phyloP scores from a whole-genome alignment of 2,329 filamentous ascomycete species.

The Claviceps quebecensis region DNA sequence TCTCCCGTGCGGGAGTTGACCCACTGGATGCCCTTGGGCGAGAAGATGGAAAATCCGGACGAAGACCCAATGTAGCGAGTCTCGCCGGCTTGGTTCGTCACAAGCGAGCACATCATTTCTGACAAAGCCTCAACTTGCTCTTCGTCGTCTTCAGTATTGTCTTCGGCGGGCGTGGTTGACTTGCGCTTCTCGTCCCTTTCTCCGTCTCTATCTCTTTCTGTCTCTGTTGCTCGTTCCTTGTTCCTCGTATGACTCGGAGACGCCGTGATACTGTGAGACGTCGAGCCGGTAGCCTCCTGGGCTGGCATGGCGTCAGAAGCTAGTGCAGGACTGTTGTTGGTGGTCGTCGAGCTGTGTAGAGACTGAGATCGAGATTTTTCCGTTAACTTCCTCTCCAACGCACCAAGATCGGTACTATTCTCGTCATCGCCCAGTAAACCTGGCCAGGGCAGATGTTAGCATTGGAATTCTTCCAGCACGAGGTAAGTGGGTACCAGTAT shows the following conservation, averaged over 20 bases:
- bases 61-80: slow-evolving; percentile 97
- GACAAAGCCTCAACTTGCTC: slow-evolving; percentile 77
- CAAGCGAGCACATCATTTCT: slow-evolving; percentile 97
- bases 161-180: slow-evolving; percentile 25
- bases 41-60: slow-evolving; percentile 97
- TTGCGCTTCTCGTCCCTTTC: slow-evolving; percentile 21
- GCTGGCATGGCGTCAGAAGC: slow-evolving; percentile 32
- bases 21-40: slow-evolving; percentile 95
- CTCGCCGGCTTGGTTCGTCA: slow-evolving; percentile 89
- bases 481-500: not conserved
- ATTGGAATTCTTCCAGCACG: not conserved
- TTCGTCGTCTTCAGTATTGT: slow-evolving; percentile 31
- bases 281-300: slow-evolving; percentile 28
- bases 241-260: slow-evolving; percentile 32
- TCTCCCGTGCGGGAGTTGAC: slow-evolving; percentile 98
- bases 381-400: slow-evolving; percentile 62
- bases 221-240: slow-evolving; percentile 20
- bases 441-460: slow-evolving; percentile 13
- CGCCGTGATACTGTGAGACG: slow-evolving; percentile 39
- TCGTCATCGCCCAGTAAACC: slow-evolving; percentile 76
- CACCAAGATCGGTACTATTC: slow-evolving; percentile 74
- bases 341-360: slow-evolving; percentile 33
- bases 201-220: slow-evolving; percentile 20
- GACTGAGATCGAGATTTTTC: slow-evolving; percentile 33
- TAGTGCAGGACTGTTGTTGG: slow-evolving; percentile 30